Percentiles rank a stretch among this genome's conserved stretches.
phyloP scores from a whole-genome alignment of 106 monocot genomes.

The Dioscorea zingiberensis region DNA sequence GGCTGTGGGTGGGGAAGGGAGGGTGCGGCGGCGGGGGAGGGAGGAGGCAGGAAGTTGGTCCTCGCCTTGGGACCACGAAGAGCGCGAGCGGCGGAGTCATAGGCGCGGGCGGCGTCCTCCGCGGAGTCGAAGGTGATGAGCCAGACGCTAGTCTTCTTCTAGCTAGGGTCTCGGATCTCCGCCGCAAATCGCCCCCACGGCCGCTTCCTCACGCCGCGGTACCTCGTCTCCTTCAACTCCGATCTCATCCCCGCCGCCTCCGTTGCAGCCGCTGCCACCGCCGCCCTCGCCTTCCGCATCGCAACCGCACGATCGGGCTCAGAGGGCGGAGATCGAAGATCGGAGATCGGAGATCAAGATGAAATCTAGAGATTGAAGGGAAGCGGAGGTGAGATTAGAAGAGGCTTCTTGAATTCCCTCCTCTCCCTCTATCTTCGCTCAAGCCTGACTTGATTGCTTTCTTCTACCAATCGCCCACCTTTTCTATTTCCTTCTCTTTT shows the following conservation, averaged over 20 bases:
- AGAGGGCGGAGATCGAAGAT: background rate
- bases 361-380: too few species aligned
- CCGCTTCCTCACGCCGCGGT: conserved; percentile 60
- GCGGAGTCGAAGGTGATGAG: conserved; percentile 71
- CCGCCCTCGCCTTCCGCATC: conserved; percentile 29
- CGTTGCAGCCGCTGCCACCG: conserved; percentile 3
- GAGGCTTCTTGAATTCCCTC: too few species aligned
- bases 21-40: background rate
- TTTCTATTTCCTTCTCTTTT: background rate
- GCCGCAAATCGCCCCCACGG: conserved; percentile 69
- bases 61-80: conserved; percentile 69
- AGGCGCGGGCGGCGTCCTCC: conserved; percentile 63
- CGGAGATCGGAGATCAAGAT: too few species aligned
- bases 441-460: conserved; percentile 8
- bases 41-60: conserved; percentile 46
- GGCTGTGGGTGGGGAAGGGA: background rate
- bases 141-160: conserved; percentile 53
- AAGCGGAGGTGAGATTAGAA: too few species aligned
- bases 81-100: conserved; percentile 52
- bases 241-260: background rate
- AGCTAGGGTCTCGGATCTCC: conserved; percentile 56
- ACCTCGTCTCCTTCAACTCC: conserved; percentile 22
- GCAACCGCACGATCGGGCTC: background rate
- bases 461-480: background rate
- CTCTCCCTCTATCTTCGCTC: background rate